Evolutionary conservation across 495 filamentous ascomycete genomes (phyloP).

Genomic region (Podospora pseudoanserina): DNA sequence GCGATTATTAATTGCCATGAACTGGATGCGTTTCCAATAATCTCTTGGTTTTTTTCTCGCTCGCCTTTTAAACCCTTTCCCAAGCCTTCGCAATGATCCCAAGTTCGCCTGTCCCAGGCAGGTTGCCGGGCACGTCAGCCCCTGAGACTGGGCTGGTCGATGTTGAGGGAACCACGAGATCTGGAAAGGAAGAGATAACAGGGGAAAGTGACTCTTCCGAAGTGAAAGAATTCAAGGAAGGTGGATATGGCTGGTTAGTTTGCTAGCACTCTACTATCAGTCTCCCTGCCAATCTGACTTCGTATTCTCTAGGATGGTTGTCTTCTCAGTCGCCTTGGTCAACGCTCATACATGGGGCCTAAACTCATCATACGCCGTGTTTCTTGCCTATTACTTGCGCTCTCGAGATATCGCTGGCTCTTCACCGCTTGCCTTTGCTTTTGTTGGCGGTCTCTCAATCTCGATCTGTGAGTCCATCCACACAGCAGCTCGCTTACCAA

Average conservation of each 20-base stretch:
- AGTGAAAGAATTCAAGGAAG: constrained; percentile 40
- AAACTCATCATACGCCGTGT: constrained; percentile 64
- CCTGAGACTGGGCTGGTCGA: not conserved
- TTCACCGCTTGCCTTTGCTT: constrained; percentile 61
- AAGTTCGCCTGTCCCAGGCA: not conserved
- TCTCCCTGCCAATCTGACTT: not conserved
- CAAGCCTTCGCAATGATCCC: not conserved
- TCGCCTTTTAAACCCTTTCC: not conserved
- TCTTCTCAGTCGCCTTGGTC: constrained; percentile 47
- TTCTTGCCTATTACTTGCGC: constrained; percentile 66
- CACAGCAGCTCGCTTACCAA: not conserved
- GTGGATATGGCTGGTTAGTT: constrained; percentile 46
- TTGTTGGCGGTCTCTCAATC: constrained; percentile 68
- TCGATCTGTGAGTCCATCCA: constrained; percentile 40
- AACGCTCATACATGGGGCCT: constrained; percentile 63
- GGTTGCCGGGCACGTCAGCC: not conserved
- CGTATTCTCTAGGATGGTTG: constrained; percentile 43
- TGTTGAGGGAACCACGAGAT: constrained; percentile 11
- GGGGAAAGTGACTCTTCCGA: constrained; percentile 23
- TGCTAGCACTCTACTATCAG: constrained; percentile 6
- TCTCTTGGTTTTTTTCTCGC: not conserved
- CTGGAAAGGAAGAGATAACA: constrained; percentile 19
- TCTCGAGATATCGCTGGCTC: constrained; percentile 55
- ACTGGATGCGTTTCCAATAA: not conserved
- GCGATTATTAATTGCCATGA: not conserved